phyloP scores from a whole-genome alignment of 73 alveolate species.

The Stentor coeruleus region DNA sequence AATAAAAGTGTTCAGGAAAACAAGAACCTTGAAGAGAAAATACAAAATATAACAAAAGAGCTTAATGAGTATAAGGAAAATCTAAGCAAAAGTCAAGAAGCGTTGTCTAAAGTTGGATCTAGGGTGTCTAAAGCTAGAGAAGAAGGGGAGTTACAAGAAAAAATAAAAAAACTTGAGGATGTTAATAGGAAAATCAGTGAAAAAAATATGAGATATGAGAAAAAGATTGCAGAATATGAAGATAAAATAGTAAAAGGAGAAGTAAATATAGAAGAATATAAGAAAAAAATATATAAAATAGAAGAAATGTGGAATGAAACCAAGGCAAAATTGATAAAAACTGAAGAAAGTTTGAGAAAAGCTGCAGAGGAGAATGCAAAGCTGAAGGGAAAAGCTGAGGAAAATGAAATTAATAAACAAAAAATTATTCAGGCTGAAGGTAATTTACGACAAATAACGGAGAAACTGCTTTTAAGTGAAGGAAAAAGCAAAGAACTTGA shows the following conservation, averaged over 20 bases:
- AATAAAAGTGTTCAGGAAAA: no score
- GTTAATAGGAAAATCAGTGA: no score
- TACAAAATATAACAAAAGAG: neutral
- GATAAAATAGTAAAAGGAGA: neutral
- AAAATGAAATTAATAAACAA: no score
- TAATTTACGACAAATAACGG: neutral
- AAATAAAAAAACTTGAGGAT: no score
- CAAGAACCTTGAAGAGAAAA: neutral
- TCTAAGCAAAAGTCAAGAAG: no score
- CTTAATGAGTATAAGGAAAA: no score
- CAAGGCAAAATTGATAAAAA: neutral
- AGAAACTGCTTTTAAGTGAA: conserved; percentile 13
- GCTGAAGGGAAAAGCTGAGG: neutral
- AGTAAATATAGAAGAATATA: neutral
- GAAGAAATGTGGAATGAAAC: neutral
- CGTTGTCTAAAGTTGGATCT: no score
- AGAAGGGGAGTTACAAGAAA: no score
- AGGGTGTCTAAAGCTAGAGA: no score
- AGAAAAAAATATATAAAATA: no score
- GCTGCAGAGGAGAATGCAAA: neutral
- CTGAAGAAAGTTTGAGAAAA: neutral
- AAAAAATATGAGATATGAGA: neutral
- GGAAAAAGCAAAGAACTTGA: conserved; percentile 27
- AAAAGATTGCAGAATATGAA: neutral
- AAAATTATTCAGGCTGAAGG: neutral